Conservation (phyloP, 306 rosid species). For the Ormosia emarginata region DNA sequence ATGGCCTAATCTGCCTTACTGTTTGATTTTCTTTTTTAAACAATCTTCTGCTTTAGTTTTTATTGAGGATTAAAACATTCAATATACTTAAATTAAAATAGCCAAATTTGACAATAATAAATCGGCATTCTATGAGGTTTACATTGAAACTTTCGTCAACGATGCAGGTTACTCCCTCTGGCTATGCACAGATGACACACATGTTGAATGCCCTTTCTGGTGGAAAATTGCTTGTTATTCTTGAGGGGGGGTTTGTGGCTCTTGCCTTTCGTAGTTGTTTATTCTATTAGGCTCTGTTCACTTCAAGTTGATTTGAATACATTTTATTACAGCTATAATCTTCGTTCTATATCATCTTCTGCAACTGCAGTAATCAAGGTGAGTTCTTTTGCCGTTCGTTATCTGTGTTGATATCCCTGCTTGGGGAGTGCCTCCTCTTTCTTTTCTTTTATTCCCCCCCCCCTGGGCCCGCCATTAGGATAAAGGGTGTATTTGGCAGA, state of each 20-base stretch:
- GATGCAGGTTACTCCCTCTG: slow-evolving; percentile 80
- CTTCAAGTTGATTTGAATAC: slow-evolving; percentile 23
- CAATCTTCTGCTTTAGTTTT: slow-evolving; percentile 1
- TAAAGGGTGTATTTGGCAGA: background rate
- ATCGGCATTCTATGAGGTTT: slow-evolving; percentile 12
- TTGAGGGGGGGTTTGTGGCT: slow-evolving; percentile 93
- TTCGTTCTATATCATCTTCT: slow-evolving; percentile 92
- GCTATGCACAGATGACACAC: slow-evolving; percentile 90
- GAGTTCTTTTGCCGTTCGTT: slow-evolving; percentile 13
- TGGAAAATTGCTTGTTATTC: slow-evolving; percentile 95
- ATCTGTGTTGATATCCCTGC: slow-evolving; percentile 3
- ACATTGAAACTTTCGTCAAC: slow-evolving; percentile 23
- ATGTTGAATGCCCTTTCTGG: slow-evolving; percentile 71
- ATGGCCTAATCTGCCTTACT: background rate
- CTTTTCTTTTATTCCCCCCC: background rate
- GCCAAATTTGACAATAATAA: background rate
- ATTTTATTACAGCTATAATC: slow-evolving; percentile 80
- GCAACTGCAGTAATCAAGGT: slow-evolving; percentile 94
- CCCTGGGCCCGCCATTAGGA: background rate
- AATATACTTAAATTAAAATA: background rate
- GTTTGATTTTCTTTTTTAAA: background rate
- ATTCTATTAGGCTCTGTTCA: background rate
- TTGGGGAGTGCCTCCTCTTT: background rate
- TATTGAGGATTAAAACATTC: background rate
- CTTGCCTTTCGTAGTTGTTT: slow-evolving; percentile 28